Evolutionary conservation across 441 rosid genomes (phyloP).

Genomic region (Sinapis alba): DNA sequence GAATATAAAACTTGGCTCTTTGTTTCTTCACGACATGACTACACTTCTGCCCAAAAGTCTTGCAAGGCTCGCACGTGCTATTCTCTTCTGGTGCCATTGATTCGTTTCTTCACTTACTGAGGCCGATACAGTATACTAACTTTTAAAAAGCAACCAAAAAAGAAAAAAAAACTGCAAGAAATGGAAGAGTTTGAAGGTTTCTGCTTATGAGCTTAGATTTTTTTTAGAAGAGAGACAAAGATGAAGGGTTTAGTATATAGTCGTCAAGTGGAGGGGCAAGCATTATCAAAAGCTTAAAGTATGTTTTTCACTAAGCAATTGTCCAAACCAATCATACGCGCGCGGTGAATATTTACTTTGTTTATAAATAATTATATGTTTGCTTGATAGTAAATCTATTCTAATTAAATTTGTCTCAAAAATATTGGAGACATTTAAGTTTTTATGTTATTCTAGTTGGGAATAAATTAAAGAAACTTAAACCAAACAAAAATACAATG

Average conservation of each 20-base stretch:
- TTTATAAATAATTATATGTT: not conserved
- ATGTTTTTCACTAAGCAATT: constrained; percentile 19
- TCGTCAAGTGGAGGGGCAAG: constrained; percentile 26
- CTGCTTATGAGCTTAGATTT: constrained; percentile 7
- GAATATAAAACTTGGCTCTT: constrained; percentile 81
- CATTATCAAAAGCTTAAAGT: constrained; percentile 5
- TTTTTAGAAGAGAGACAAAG: constrained; percentile 16
- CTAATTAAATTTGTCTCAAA: not conserved
- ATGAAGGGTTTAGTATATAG: constrained; percentile 24
- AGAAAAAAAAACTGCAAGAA: not conserved
- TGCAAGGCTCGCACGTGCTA: constrained; percentile 59
- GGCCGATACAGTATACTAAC: not conserved
- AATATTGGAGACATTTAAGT: not conserved
- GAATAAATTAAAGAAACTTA: constrained; percentile 2
- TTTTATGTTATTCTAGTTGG: not conserved
- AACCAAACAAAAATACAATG: not conserved
- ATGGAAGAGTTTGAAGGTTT: constrained; percentile 10
- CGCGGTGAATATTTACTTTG: not conserved
- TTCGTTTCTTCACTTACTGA: constrained; percentile 16
- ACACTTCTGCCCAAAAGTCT: constrained; percentile 78
- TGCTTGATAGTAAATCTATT: not conserved
- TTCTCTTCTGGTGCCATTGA: constrained; percentile 26
- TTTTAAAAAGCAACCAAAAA: not conserved
- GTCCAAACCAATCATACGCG: not conserved
- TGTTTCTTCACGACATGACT: constrained; percentile 84